Percentiles rank a stretch among this genome's conserved stretches.
Conservation (phyloP, 306 rosid species). For the Fagus crenata region DNA sequence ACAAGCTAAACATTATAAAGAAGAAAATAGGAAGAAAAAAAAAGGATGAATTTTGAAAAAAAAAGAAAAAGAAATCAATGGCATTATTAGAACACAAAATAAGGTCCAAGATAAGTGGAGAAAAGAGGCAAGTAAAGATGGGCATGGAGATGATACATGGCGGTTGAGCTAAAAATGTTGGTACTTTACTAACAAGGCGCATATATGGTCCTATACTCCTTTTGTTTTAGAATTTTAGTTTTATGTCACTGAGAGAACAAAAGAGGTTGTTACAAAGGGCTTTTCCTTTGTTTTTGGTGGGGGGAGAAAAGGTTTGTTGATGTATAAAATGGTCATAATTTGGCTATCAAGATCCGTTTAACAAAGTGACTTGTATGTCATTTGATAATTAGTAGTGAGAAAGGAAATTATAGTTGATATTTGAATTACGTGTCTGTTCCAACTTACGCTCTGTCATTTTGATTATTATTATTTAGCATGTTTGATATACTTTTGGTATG, state of each 20-base stretch:
- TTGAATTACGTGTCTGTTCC: background rate
- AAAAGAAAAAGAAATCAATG: conserved; percentile 14
- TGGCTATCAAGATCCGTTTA: background rate
- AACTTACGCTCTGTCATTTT: no score
- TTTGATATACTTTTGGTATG: no score
- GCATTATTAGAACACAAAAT: conserved; percentile 19
- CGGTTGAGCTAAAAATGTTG: background rate
- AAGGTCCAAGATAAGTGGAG: conserved; percentile 13
- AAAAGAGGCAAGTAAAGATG: conserved; percentile 19
- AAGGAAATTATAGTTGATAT: background rate
- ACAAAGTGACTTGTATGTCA: background rate
- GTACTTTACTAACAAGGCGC: no score
- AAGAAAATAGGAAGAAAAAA: conserved; percentile 4
- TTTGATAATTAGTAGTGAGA: background rate
- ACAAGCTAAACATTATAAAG: conserved; percentile 24
- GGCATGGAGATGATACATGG: conserved; percentile 9
- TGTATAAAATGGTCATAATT: background rate
- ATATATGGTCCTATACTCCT: background rate
- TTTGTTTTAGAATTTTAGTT: background rate
- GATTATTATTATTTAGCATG: no score
- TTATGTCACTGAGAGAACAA: background rate
- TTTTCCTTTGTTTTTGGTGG: no score
- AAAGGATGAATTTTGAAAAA: background rate
- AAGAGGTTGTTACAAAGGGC: background rate
- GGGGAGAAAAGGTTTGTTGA: background rate